Evolutionary conservation across 345 rosid species (phyloP).

Genomic region (Ceriops decandra): DNA sequence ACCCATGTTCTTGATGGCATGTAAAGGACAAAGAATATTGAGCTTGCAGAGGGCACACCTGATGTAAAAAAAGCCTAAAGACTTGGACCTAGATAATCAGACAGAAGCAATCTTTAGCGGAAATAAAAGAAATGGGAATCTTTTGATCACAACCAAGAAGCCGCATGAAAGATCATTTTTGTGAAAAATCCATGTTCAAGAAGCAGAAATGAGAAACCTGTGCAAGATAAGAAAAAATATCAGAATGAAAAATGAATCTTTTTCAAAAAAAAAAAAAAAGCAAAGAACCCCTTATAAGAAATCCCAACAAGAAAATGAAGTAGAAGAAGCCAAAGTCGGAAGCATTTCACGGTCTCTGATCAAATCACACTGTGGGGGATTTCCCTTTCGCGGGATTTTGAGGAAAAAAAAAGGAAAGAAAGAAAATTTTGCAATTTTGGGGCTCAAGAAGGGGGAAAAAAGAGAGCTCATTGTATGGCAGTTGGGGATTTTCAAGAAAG

Average conservation of each 20-base stretch:
- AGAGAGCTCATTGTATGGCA: not conserved
- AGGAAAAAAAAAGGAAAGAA: not conserved
- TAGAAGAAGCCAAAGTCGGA: slow-evolving; percentile 16
- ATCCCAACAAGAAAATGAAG: not conserved
- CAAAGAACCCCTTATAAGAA: not conserved
- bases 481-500: slow-evolving; percentile 14
- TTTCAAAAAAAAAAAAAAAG: not conserved
- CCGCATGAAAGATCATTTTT: slow-evolving; percentile 14
- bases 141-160: slow-evolving; percentile 27
- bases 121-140: slow-evolving; percentile 22
- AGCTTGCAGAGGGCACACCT: slow-evolving; percentile 10
- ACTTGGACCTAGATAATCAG: not conserved
- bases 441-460: slow-evolving; percentile 23
- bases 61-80: slow-evolving; percentile 14
- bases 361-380: slow-evolving; percentile 8
- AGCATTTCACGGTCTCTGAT: slow-evolving; percentile 13
- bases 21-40: slow-evolving; percentile 5
- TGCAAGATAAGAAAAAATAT: slow-evolving; percentile 10
- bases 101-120: slow-evolving; percentile 14
- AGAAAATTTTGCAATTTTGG: slow-evolving; percentile 6
- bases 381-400: not conserved
- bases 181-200: slow-evolving; percentile 23
- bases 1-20: slow-evolving; percentile 49
- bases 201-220: not conserved
- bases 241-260: slow-evolving; percentile 6